phyloP scores from a whole-genome alignment of 768 basidiomycete species.

The Leucogyrophana mollusca region DNA sequence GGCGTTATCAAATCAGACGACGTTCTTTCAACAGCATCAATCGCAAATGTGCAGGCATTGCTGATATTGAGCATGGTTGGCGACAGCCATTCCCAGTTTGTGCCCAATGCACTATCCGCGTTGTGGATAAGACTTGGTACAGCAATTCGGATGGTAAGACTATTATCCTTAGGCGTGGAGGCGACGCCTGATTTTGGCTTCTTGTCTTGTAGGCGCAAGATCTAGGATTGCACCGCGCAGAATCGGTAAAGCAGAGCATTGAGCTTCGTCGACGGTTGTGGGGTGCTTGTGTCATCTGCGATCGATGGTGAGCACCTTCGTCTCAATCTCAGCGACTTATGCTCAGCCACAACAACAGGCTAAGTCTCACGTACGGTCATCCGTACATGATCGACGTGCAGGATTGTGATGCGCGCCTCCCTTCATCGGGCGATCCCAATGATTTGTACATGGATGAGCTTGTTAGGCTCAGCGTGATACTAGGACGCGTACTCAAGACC shows the following conservation, averaged over 20 bases:
- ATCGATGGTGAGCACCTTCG: conserved; percentile 69
- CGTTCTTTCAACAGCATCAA: conserved; percentile 81
- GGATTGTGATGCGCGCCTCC: conserved; percentile 93
- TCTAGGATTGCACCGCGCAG: conserved; percentile 90
- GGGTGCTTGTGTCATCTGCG: conserved; percentile 92
- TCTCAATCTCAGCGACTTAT: conserved; percentile 2
- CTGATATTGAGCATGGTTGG: conserved; percentile 85
- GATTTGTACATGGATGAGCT: conserved; percentile 89
- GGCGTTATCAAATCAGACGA: conserved; percentile 86
- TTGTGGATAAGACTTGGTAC: conserved; percentile 84
- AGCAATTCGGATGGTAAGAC: conserved; percentile 88
- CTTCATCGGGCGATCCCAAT: conserved; percentile 79
- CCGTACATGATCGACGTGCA: conserved; percentile 96
- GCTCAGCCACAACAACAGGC: conserved; percentile 44
- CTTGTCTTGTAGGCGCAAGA: conserved; percentile 82
- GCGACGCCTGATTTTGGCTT: conserved; percentile 13
- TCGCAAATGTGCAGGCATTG: conserved; percentile 85
- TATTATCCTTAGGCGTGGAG: conserved; percentile 3
- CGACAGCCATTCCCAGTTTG: conserved; percentile 88
- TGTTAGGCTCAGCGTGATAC: conserved; percentile 85
- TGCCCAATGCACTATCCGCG: conserved; percentile 82
- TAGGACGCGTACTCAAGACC: conserved; percentile 89
- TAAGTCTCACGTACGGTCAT: conserved; percentile 86
- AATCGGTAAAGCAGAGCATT: conserved; percentile 79
- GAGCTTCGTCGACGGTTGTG: conserved; percentile 89